Base-by-base conservation (phyloP, 1,139 yeast species). In the Taphrina sp. region DNA sequence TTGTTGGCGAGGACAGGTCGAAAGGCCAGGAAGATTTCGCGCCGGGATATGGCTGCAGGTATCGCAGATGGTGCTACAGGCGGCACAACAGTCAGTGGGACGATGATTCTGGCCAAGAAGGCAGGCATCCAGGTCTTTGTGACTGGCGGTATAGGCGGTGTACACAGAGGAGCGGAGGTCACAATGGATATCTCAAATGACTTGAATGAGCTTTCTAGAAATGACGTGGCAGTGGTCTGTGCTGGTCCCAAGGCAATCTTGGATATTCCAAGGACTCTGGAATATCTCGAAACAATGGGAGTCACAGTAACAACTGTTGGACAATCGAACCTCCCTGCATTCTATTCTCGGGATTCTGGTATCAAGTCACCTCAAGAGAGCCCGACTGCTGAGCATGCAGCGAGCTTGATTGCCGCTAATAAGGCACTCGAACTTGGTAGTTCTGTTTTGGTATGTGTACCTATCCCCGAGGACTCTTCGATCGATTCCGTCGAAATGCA, bases 121-220 rank as follows among this genome's bases (percentile, higher is more conserved):
- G 90, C 90, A 0, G 31, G 31, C 10, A 85, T 88, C 63, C 77
- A 79, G 62, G 89, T 89, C 19, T 89, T 88, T 74, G 95, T 95
- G 1, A 89, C 96, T 1, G 96, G 96, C 36, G 96, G 96, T 0
- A 74, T 88, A 24, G 96, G 96, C 5, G 96, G 96, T 14, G 95
- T 88, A 12, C 95, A 89, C 65, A 76, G 88, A 57, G 86, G 85
- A 10, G 95, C 85, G 5, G 83, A 85, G 55, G 61, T 69, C 29
- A 81, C 90, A 1, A 78, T 86, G 80, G 96, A 88, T 69, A 74
- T 88, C 23, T 83, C 92, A 61, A 95, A 95, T 3, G 96, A 88
- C 69, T 76, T 88, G 61, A 89, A 87, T 36, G 96, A 88, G 66
- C 74, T 89, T 58, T 85, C 90, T 1, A 74, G 82, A 57, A 88